These are phyloP conservation scores for Mallotus nudiflorus DNA, from an alignment of 345 rosid genomes.

Conservation along the genomic window DNA sequence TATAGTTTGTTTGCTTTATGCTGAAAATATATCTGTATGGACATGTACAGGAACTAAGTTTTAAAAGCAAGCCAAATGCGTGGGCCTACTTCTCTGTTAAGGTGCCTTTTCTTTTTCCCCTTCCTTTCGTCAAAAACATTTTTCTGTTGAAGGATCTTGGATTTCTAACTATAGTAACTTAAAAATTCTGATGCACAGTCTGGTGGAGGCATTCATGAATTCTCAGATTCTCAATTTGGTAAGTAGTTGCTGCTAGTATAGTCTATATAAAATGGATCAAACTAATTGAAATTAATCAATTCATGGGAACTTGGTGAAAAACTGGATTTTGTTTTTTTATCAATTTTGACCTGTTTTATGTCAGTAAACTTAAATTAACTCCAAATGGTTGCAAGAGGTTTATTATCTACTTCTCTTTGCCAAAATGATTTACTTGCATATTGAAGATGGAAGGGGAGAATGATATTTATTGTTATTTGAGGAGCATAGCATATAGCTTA, in stretches of 20 bases:
- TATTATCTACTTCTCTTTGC: background rate
- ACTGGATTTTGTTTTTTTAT: background rate
- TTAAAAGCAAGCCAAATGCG: constrained; percentile 99
- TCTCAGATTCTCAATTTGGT: constrained; percentile 99
- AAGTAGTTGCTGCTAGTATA: constrained; percentile 29
- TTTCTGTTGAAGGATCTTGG: constrained; percentile 19
- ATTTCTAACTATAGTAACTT: constrained; percentile 18
- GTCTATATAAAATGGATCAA: background rate
- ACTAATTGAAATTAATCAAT: background rate
- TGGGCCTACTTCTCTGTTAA: constrained; percentile 99
- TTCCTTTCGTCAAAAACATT: constrained; percentile 11
- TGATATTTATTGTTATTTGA: background rate
- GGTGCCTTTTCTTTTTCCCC: constrained; percentile 40
- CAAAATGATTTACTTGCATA: background rate
- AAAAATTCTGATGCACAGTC: constrained; percentile 59
- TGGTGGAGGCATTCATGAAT: constrained; percentile 99
- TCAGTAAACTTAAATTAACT: background rate
- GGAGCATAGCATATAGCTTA: background rate
- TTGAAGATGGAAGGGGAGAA: background rate
- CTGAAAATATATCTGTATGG: constrained; percentile 10
- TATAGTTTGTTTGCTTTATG: constrained; percentile 14
- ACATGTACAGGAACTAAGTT: constrained; percentile 80
- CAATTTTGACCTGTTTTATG: background rate
- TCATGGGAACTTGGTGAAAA: background rate
- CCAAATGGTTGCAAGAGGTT: background rate